Base-by-base conservation (phyloP, 805 yeast genomes). In the Nakazawaea laoshanensis region DNA sequence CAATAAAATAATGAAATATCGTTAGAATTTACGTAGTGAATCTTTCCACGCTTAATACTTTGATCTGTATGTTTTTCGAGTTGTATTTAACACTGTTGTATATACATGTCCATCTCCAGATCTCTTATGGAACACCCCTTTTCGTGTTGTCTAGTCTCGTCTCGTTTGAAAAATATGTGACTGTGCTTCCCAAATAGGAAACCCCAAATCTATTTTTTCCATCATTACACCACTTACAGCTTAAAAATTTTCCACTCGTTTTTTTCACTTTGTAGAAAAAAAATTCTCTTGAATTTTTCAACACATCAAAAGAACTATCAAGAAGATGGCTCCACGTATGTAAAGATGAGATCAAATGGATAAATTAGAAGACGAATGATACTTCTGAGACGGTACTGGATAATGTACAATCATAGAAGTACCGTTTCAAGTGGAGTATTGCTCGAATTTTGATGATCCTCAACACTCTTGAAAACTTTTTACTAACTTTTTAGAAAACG, bases 401-500 rank as follows among this genome's bases (percentile, higher is more conserved):
- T n/a, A n/a, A n/a, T n/a, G n/a, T n/a, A n/a, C n/a, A n/a, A n/a
- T n/a, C n/a, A n/a, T n/a, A n/a, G n/a, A n/a, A n/a, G n/a, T n/a
- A n/a, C n/a, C n/a, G n/a, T n/a, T n/a, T n/a, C n/a, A n/a, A n/a
- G n/a, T n/a, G n/a, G n/a, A n/a, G n/a, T n/a, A n/a, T n/a, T n/a
- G n/a, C n/a, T n/a, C n/a, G n/a, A n/a, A n/a, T n/a, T n/a, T n/a
- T n/a, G n/a, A n/a, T n/a, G n/a, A n/a, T n/a, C n/a, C n/a, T n/a
- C n/a, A n/a, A n/a, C n/a, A n/a, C n/a, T n/a, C n/a, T n/a, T n/a
- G n/a, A n/a, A 7, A 9, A 7, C 26, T 10, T n/a, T 8, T 8
- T 36, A 36, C 39, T 36, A 36, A 36, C 39, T 19, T 24, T 25
- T 23, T 33, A 65, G 74, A 67, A 64, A 66, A 65, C 69, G 73